Evolutionary conservation across 257 asterid species (phyloP).

Genomic region (Solanum appendiculatum): DNA sequence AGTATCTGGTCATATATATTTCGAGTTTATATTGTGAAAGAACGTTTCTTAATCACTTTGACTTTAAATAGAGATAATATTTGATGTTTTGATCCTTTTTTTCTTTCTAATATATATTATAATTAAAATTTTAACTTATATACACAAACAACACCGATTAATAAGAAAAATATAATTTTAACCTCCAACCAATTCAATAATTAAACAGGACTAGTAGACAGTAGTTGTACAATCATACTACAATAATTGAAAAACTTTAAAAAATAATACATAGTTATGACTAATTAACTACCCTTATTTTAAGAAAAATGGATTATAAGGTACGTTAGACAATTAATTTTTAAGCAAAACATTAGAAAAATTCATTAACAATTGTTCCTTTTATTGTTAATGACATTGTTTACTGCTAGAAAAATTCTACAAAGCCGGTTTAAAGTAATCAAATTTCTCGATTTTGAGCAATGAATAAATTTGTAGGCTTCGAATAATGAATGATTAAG

Average conservation of each 20-base stretch:
- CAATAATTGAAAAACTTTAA: not conserved
- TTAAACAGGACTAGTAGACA: not conserved
- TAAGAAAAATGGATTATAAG: not conserved
- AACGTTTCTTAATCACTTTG: not conserved
- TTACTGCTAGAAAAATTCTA: not conserved
- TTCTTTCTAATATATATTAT: too few species aligned
- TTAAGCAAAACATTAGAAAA: not conserved
- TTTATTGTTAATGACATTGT: too few species aligned
- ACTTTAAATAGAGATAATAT: not conserved
- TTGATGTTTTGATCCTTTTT: not conserved
- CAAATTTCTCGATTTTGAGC: too few species aligned
- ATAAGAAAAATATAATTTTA: not conserved
- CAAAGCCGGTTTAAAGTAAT: too few species aligned
- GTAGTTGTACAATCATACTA: not conserved
- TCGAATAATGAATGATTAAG: too few species aligned
- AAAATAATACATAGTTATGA: not conserved
- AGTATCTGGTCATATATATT: not conserved
- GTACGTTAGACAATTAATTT: not conserved
- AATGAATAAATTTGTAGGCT: too few species aligned
- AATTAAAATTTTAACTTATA: not conserved
- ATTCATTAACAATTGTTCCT: not conserved
- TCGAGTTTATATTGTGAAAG: not conserved
- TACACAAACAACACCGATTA: not conserved
- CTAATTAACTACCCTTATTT: not conserved
- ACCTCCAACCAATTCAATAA: not conserved